A percentile compares a stretch with the other conserved stretches of the same genome.
Evolutionary conservation across 2,329 filamentous ascomycete genomes (phyloP).

Genomic region (Tolypocladium pustulatum): DNA sequence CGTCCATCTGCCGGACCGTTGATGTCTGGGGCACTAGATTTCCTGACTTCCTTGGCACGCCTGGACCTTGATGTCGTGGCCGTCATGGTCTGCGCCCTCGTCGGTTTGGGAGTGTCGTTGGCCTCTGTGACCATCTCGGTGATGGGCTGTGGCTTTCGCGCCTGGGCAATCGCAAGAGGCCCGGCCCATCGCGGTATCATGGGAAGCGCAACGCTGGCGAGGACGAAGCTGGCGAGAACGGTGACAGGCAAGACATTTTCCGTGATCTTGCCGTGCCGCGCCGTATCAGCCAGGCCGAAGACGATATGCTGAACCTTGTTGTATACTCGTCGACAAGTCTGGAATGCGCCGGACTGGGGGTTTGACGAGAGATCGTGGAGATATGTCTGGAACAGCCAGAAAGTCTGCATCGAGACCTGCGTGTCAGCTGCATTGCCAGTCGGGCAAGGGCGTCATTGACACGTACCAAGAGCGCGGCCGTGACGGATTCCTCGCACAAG

Average conservation of each 20-base stretch:
- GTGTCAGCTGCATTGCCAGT: constrained; percentile 8
- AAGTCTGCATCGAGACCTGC: constrained; percentile 46
- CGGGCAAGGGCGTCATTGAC: background rate
- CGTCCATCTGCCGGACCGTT: constrained; percentile 17
- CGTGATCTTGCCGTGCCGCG: constrained; percentile 63
- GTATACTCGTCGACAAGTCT: constrained; percentile 73
- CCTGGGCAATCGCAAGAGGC: constrained; percentile 71
- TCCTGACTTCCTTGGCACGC: constrained; percentile 34
- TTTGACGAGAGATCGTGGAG: constrained; percentile 69
- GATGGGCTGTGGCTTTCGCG: constrained; percentile 55
- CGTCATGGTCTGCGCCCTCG: constrained; percentile 59
- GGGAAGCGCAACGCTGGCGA: constrained; percentile 66
- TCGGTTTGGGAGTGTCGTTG: constrained; percentile 36
- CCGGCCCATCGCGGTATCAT: constrained; percentile 69
- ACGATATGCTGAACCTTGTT: constrained; percentile 85
- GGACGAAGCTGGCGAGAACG: constrained; percentile 68
- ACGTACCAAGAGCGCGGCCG: constrained; percentile 68
- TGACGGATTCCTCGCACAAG: constrained; percentile 79
- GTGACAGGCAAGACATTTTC: constrained; percentile 75
- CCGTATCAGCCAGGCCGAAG: constrained; percentile 63
- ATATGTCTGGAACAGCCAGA: constrained; percentile 85
- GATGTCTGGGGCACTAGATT: constrained; percentile 32
- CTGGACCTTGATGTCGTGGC: constrained; percentile 38
- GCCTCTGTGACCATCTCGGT: constrained; percentile 20
- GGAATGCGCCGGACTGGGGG: constrained; percentile 67